These are phyloP conservation scores for Penicillium crystallinum DNA, from an alignment of 495 filamentous ascomycete genomes.

Conservation along the genomic window DNA sequence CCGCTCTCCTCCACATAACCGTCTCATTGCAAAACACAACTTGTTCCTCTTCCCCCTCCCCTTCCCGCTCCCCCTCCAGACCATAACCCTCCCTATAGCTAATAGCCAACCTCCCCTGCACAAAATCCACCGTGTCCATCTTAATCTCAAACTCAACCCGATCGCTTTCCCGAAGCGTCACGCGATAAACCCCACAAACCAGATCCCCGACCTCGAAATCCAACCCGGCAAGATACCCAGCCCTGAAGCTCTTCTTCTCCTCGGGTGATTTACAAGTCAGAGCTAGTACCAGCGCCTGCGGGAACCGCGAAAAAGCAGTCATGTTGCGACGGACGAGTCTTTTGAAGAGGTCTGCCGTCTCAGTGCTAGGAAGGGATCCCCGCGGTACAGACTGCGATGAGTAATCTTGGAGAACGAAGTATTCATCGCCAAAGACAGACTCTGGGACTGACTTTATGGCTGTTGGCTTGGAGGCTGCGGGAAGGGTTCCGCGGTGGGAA, in stretches of 20 bases:
- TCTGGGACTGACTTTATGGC: conserved; percentile 24
- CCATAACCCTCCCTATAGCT: conserved; percentile 1
- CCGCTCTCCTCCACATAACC: conserved; percentile 29
- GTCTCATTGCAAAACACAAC: conserved; percentile 31
- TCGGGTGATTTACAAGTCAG: conserved; percentile 10
- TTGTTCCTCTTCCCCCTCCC: conserved; percentile 6
- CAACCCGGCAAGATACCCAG: conserved; percentile 20
- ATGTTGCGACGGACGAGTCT: conserved; percentile 34
- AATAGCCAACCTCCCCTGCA: conserved; percentile 27
- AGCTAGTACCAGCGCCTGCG: conserved; percentile 25
- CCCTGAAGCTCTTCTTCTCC: conserved; percentile 19
- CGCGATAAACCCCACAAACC: conserved; percentile 31
- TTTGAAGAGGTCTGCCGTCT: conserved; percentile 18
- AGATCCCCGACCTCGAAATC: conserved; percentile 32
- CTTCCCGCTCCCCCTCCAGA: not conserved
- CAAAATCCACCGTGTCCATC: conserved; percentile 13
- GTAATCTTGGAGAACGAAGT: conserved; percentile 22
- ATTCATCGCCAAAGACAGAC: conserved; percentile 14
- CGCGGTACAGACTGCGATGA: conserved; percentile 20
- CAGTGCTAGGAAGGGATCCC: conserved; percentile 13
- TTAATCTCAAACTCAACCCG: conserved; percentile 32
- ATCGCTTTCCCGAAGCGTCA: conserved; percentile 17
- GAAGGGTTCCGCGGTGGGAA: conserved; percentile 14
- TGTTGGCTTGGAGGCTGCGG: conserved; percentile 2
- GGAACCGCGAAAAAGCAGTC: conserved; percentile 27